Evolutionary conservation across 805 yeast species (phyloP).

Genomic region (Candida boleticola): DNA sequence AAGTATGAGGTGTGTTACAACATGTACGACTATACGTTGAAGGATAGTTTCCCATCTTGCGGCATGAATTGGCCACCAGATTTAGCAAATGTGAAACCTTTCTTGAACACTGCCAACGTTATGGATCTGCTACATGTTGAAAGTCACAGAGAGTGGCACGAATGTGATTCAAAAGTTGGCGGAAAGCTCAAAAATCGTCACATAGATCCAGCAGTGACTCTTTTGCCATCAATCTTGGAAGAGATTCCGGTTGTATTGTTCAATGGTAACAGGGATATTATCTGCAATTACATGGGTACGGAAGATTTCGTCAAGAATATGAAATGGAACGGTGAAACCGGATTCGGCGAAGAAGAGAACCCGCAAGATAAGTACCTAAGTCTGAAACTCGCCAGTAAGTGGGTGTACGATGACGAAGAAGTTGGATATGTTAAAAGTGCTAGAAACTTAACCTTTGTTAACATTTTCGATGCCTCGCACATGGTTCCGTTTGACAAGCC

Average conservation of each 20-base stretch:
- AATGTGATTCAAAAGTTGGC: conserved; percentile 68
- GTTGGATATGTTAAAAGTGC: conserved; percentile 47
- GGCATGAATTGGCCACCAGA: conserved; percentile 91
- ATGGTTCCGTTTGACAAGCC: conserved; percentile 91
- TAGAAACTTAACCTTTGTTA: conserved; percentile 73
- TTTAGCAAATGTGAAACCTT: conserved; percentile 47
- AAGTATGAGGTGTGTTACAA: conserved; percentile 62
- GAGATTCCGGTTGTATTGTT: conserved; percentile 66
- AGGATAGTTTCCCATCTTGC: conserved; percentile 78
- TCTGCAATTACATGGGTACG: conserved; percentile 82
- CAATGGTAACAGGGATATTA: conserved; percentile 85
- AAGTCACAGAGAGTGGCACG: conserved; percentile 58
- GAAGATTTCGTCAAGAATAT: conserved; percentile 61
- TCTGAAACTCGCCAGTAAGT: conserved; percentile 19
- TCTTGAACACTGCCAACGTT: conserved; percentile 47
- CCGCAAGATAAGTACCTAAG: neutral
- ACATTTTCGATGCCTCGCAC: conserved; percentile 76
- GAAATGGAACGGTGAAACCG: conserved; percentile 61
- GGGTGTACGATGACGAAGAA: conserved; percentile 42
- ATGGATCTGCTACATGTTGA: conserved; percentile 50
- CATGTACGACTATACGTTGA: conserved; percentile 74
- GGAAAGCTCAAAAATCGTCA: conserved; percentile 46
- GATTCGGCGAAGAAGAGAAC: conserved; percentile 41
- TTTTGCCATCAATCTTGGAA: conserved; percentile 65
- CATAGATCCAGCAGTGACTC: conserved; percentile 58